Evolutionary conservation across 2,329 filamentous ascomycete species (phyloP), one percentile per base, ranked within the genome.

Genomic region (Cytospora chrysosperma): DNA sequence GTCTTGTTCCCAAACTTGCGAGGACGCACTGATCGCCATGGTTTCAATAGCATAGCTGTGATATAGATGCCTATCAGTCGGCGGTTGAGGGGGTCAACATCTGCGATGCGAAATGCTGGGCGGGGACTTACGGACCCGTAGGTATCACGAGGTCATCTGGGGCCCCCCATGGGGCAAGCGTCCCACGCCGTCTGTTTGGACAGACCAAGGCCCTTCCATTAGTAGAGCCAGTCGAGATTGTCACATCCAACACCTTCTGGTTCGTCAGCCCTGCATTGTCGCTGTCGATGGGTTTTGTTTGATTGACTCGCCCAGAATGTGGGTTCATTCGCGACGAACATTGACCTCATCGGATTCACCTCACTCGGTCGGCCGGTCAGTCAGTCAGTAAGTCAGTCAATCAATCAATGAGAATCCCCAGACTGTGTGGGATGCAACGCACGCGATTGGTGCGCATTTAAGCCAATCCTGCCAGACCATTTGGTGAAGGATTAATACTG

Each of bases 131-230:
- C n/a, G n/a, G n/a, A n/a, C n/a, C n/a, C n/a, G n/a, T n/a, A n/a
- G n/a, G 40, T 53, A 52, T 61, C 58, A 51, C 58, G 58, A 55
- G 58, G 58, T 61, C 58, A 55, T 43, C 58, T 54, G 51, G n/a
- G 37, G 13, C n/a, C n/a, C 26, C 58, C 58, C 40, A 60, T 27
- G 51, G 51, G 51, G 58, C 58, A 52, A 40, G 37, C 49, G 37
- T 55, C 34, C 51, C 58, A 61, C 47, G 51, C 58, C 37, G 58
- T 34, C 32, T 54, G 40, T n/a, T 43, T 43, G 40, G 17, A n/a
- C 40, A 43, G 40, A n/a, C 54, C 51, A 54, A 51, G 43, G 30
- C 40, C 51, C 34, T 47, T 40, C 49, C 50, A 47, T 54, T n/a
- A n/a, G n/a, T 43, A 32, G 34, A 54, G 49, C 57, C 32, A 21